phyloP scores from a whole-genome alignment of 2,329 filamentous ascomycete genomes.

The Exophiala bonariae region DNA sequence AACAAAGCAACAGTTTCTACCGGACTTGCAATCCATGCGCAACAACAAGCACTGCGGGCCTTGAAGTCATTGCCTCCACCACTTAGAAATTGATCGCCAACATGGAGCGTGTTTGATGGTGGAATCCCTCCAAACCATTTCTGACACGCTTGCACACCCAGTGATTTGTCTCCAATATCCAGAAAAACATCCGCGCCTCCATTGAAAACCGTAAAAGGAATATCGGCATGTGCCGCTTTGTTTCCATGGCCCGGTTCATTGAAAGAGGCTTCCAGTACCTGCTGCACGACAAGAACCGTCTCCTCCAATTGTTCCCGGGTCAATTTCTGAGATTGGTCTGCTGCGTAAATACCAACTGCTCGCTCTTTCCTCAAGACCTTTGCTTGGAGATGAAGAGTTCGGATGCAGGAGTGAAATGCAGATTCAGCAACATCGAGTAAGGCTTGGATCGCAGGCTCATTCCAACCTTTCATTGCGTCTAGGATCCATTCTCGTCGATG shows the following conservation, averaged over 20 bases:
- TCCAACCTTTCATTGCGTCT: constrained; percentile 53
- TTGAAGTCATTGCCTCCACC: constrained; percentile 98
- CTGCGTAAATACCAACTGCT: constrained; percentile 74
- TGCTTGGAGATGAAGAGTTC: constrained; percentile 72
- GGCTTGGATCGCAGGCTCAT: constrained; percentile 67
- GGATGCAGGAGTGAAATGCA: constrained; percentile 78
- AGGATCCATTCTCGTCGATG: constrained; percentile 59
- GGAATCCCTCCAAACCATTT: constrained; percentile 70
- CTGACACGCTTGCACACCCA: constrained; percentile 92
- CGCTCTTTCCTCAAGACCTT: constrained; percentile 83
- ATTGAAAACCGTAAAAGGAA: constrained; percentile 98
- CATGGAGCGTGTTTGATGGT: constrained; percentile 76
- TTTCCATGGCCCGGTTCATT: constrained; percentile 41
- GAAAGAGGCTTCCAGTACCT: constrained; percentile 78
- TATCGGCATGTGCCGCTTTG: constrained; percentile 19
- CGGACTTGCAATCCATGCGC: constrained; percentile 94
- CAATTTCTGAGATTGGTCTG: constrained; percentile 62
- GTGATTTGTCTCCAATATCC: constrained; percentile 96
- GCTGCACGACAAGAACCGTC: constrained; percentile 91
- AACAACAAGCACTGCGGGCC: constrained; percentile 86
- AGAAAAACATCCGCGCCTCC: constrained; percentile 97
- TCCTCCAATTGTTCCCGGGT: constrained; percentile 90
- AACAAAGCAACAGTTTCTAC: constrained; percentile 85
- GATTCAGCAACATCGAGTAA: constrained; percentile 89
- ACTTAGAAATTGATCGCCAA: constrained; percentile 93